Percentiles rank a stretch among this genome's conserved stretches.
phyloP scores from a whole-genome alignment of 495 filamentous ascomycete genomes.

The Talaromyces nanjingensis region DNA sequence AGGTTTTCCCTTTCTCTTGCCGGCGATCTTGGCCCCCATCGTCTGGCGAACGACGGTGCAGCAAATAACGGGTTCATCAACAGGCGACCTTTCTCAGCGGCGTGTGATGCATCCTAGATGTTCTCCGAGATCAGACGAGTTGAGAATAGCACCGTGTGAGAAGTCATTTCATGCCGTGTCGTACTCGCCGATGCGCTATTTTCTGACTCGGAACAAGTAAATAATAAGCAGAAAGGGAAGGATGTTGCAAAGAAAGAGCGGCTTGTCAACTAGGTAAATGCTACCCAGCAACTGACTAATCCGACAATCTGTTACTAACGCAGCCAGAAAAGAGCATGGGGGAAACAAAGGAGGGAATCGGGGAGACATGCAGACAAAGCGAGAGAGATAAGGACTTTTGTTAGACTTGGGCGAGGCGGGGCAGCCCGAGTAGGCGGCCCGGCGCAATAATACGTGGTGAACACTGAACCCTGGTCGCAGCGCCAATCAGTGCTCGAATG shows the following conservation, averaged over 20 bases:
- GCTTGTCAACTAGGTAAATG: background rate
- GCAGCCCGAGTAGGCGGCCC: background rate
- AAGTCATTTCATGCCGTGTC: background rate
- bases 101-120: background rate
- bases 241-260: background rate
- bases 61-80: background rate
- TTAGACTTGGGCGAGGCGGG: background rate
- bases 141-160: background rate
- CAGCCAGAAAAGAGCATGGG: background rate
- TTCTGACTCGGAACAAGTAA: background rate
- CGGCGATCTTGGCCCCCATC: conserved; percentile 8
- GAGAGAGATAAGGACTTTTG: background rate
- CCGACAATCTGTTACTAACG: background rate
- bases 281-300: background rate
- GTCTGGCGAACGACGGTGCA: background rate
- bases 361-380: background rate
- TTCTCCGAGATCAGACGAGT: background rate
- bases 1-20: conserved; percentile 17
- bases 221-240: background rate
- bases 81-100: background rate
- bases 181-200: background rate
- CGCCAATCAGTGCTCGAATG: background rate
- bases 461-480: background rate
- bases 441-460: background rate
- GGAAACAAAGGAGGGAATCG: background rate